phyloP scores from a whole-genome alignment of 1,139 yeast genomes.

The Petasospora fabianii region DNA sequence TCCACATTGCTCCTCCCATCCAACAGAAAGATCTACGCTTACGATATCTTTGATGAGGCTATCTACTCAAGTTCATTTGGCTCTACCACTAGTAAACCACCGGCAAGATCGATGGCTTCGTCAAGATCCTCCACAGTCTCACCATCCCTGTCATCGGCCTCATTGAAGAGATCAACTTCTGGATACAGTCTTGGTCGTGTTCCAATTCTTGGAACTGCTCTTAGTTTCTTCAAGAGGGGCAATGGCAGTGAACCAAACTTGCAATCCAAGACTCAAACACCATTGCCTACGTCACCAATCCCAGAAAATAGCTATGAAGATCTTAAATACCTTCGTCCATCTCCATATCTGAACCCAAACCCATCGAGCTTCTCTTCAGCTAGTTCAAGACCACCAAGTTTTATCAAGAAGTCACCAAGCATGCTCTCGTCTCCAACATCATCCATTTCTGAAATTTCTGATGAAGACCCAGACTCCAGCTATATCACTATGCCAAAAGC shows the following conservation, averaged over 20 bases:
- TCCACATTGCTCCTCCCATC: slow-evolving; percentile 15
- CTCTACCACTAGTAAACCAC: slow-evolving; percentile 7
- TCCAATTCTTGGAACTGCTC: slow-evolving; percentile 28
- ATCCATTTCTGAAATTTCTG: slow-evolving; percentile 24
- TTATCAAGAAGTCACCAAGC: slow-evolving; percentile 8
- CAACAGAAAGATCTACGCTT: slow-evolving; percentile 42
- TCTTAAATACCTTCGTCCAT: slow-evolving; percentile 3
- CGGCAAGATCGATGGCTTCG: no score
- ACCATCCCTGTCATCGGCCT: slow-evolving; percentile 14
- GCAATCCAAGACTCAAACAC: slow-evolving; percentile 10
- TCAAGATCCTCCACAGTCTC: slow-evolving; percentile 4
- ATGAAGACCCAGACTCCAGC: slow-evolving; percentile 19
- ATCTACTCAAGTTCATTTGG: slow-evolving; percentile 53
- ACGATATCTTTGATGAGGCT: slow-evolving; percentile 74
- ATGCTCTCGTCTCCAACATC: slow-evolving; percentile 20
- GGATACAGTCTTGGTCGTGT: slow-evolving; percentile 31
- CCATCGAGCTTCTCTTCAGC: slow-evolving; percentile 14
- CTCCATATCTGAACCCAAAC: slow-evolving; percentile 10
- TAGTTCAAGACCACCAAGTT: slow-evolving; percentile 10
- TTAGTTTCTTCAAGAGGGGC: slow-evolving; percentile 30
- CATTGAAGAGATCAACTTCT: slow-evolving; percentile 32
- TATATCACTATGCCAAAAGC: slow-evolving; percentile 2
- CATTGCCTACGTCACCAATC: slow-evolving; percentile 8
- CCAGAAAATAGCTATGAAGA: slow-evolving; percentile 10
- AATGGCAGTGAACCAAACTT: slow-evolving; percentile 12